Conservation (phyloP, 1,284 basidiomycete genomes). For the Trichosporon faecale region DNA sequence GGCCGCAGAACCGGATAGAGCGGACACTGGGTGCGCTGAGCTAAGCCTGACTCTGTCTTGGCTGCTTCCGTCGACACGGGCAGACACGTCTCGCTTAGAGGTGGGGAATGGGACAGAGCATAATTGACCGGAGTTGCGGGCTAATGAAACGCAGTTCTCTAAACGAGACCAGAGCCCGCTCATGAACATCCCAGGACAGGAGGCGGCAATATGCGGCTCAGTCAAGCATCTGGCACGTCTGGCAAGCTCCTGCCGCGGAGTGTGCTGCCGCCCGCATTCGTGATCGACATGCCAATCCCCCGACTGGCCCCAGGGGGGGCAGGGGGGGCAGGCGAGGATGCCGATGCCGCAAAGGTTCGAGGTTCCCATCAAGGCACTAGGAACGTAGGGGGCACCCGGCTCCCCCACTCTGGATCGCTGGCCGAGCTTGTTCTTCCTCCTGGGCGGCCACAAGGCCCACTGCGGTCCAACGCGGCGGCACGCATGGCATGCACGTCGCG, state of each 20-base stretch:
- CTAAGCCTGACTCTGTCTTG: neutral
- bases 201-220: neutral
- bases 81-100: neutral
- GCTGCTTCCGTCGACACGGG: neutral
- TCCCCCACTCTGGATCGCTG: slow-evolving; percentile 3
- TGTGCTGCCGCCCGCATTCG: neutral
- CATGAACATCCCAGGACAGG: neutral
- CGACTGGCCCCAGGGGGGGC: neutral
- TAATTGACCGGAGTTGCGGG: neutral
- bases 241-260: neutral
- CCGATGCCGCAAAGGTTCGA: neutral
- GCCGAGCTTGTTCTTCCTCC: neutral
- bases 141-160: neutral
- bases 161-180: neutral
- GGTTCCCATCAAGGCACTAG: neutral
- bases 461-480: neutral
- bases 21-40: neutral
- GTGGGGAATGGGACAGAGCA: neutral
- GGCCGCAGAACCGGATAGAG: neutral
- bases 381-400: neutral
- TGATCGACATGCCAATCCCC: neutral
- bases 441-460: neutral
- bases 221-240: neutral
- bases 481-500: slow-evolving; percentile 2
- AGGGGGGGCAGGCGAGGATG: neutral